A percentile compares a stretch with the other conserved stretches of the same genome.
These are phyloP conservation scores for Opeltia flavorubescens DNA, from an alignment of 495 filamentous ascomycete genomes.

Conservation along the genomic window DNA sequence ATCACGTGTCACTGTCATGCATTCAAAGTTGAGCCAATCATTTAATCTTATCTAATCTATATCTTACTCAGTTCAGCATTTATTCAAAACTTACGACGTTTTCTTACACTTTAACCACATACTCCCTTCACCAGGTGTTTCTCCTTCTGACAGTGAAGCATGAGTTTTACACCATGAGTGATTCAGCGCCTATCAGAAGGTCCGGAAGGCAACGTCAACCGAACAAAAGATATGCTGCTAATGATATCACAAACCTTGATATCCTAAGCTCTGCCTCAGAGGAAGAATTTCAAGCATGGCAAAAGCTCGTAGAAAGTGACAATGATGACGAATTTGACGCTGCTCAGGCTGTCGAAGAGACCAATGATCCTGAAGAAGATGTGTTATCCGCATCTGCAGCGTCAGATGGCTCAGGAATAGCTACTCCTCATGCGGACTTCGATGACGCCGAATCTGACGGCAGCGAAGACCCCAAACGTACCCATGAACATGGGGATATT, in stretches of 20 bases:
- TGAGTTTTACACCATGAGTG: not conserved
- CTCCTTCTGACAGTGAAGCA: not conserved
- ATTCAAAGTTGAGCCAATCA: too few relatives aligned
- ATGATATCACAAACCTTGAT: constrained; percentile 11
- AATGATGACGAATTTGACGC: constrained; percentile 8
- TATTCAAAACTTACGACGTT: too few relatives aligned
- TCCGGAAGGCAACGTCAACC: constrained; percentile 16
- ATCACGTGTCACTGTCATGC: too few relatives aligned
- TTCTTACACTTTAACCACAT: too few relatives aligned
- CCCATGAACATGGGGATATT: not conserved
- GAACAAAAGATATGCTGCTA: constrained; percentile 13
- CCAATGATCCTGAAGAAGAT: not conserved
- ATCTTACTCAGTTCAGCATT: too few relatives aligned
- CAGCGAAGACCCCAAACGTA: not conserved
- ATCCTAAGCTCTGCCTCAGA: constrained; percentile 15
- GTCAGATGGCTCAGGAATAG: constrained; percentile 16
- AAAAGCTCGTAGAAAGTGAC: not conserved
- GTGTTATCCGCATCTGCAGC: constrained; percentile 8
- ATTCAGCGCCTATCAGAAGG: constrained; percentile 5
- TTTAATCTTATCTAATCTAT: too few relatives aligned
- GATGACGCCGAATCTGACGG: constrained; percentile 14
- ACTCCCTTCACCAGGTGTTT: not conserved
- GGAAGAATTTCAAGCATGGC: constrained; percentile 2
- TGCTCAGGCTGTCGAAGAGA: not conserved
- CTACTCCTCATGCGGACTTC: constrained; percentile 13